Percentiles rank a stretch among this genome's conserved stretches.
Evolutionary conservation across 768 basidiomycete species (phyloP).

Genomic region (Termitomyces sp.): DNA sequence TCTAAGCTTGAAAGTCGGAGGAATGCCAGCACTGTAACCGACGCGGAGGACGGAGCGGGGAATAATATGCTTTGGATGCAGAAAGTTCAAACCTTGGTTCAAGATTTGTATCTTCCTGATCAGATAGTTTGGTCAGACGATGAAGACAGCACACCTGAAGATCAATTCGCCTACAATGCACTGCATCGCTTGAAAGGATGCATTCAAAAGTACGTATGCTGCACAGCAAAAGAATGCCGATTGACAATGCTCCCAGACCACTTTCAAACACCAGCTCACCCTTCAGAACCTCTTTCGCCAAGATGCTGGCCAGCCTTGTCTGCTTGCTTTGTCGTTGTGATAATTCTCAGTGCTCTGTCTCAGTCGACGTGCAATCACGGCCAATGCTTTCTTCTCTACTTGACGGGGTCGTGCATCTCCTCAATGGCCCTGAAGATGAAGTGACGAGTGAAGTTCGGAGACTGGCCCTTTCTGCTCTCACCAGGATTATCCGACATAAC

Average conservation of each 20-base stretch:
- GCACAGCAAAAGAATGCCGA: background rate
- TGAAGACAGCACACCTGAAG: conserved; percentile 38
- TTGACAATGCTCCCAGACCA: conserved; percentile 26
- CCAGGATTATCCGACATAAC: conserved; percentile 41
- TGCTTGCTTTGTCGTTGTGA: conserved; percentile 37
- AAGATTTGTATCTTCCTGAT: conserved; percentile 42
- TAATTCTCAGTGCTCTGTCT: conserved; percentile 23
- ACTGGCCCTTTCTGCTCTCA: conserved; percentile 37
- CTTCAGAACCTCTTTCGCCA: conserved; percentile 30
- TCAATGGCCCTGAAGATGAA: conserved; percentile 46
- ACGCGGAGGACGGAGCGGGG: background rate
- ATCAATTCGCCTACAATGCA: conserved; percentile 38
- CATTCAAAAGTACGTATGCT: conserved; percentile 35
- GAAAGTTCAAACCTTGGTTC: conserved; percentile 26
- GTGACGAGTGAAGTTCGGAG: conserved; percentile 45
- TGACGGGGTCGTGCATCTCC: conserved; percentile 32
- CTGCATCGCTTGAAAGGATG: conserved; percentile 41
- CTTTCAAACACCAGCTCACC: conserved; percentile 26
- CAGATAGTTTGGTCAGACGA: conserved; percentile 55
- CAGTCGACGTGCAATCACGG: conserved; percentile 19
- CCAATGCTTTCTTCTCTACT: conserved; percentile 31
- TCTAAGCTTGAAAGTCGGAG: conserved; percentile 10
- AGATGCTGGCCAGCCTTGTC: conserved; percentile 26
- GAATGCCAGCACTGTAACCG: background rate
- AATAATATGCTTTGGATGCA: conserved; percentile 28